Conservation (phyloP, 345 rosid genomes). For the Crucihimalaya himalaica region DNA sequence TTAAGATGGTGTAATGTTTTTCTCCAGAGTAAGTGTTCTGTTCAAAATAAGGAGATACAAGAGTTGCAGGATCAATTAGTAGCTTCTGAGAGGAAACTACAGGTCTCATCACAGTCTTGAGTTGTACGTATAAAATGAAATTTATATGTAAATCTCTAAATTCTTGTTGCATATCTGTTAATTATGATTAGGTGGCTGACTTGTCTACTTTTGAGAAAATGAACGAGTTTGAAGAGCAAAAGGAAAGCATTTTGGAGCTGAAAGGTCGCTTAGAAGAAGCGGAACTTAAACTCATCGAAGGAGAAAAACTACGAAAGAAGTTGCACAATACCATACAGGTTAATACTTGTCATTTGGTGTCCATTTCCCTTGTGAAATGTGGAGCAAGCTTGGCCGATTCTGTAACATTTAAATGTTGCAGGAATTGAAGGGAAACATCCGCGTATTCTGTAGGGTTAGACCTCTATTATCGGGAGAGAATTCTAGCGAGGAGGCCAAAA, state of each 20-base stretch:
- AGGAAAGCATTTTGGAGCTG: conserved; percentile 59
- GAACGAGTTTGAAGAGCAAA: conserved; percentile 72
- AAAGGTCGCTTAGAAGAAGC: conserved; percentile 71
- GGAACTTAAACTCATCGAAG: conserved; percentile 82
- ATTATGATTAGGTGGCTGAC: conserved; percentile 63
- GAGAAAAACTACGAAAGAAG: conserved; percentile 91
- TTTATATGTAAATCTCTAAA: not conserved
- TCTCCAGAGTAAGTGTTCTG: conserved; percentile 65
- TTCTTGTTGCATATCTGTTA: not conserved
- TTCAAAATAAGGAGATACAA: conserved; percentile 67
- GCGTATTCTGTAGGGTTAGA: conserved; percentile 95
- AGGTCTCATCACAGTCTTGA: conserved; percentile 47
- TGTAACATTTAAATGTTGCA: conserved; percentile 39
- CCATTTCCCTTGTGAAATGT: not conserved
- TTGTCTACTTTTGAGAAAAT: conserved; percentile 74
- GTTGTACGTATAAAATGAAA: conserved; percentile 3
- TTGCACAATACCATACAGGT: conserved; percentile 96
- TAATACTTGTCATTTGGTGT: conserved; percentile 6
- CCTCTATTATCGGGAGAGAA: conserved; percentile 76
- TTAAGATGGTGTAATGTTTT: conserved; percentile 10
- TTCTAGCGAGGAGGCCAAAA: conserved; percentile 56
- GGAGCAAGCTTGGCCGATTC: conserved; percentile 3
- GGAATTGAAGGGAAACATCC: conserved; percentile 98
- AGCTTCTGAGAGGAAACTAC: conserved; percentile 68
- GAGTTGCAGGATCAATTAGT: conserved; percentile 66